Evolutionary conservation across 2,329 filamentous ascomycete species (phyloP).

Genomic region (Lanzia echinophila): DNA sequence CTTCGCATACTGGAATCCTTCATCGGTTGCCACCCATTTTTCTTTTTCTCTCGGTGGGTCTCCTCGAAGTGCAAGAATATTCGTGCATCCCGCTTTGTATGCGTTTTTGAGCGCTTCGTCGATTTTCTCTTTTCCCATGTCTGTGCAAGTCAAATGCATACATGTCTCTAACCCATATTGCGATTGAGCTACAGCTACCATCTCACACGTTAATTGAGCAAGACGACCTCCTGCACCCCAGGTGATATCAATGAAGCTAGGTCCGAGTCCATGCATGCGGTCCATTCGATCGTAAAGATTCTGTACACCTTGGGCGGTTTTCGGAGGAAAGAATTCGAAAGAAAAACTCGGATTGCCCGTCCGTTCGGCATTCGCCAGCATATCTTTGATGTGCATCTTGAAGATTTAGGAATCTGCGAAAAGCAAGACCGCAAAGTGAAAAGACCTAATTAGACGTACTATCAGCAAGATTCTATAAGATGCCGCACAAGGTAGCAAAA

Average conservation of each 20-base stretch:
- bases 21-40: conserved; percentile 83
- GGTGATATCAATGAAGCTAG: conserved; percentile 95
- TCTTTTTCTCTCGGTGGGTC: conserved; percentile 92
- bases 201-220: conserved; percentile 90
- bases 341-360: conserved; percentile 84
- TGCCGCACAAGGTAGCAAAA: neutral
- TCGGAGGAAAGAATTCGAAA: conserved; percentile 98
- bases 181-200: conserved; percentile 92
- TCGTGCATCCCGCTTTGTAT: conserved; percentile 93
- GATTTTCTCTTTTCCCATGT: conserved; percentile 91
- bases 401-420: conserved; percentile 4
- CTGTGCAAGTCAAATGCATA: conserved; percentile 98
- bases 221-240: conserved; percentile 94
- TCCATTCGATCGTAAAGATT: conserved; percentile 99
- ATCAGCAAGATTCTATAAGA: conserved; percentile 5
- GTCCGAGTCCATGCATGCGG: conserved; percentile 91
- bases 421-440: neutral
- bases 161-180: conserved; percentile 96
- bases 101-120: conserved; percentile 81
- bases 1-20: conserved; percentile 83
- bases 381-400: conserved; percentile 92
- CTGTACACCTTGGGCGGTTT: conserved; percentile 95
- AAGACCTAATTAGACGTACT: conserved; percentile 7
- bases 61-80: conserved; percentile 88
- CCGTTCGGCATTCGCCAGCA: conserved; percentile 75